These are phyloP conservation scores for Cyamopsis tetragonoloba DNA, from an alignment of 306 rosid genomes.

Conservation along the genomic window DNA sequence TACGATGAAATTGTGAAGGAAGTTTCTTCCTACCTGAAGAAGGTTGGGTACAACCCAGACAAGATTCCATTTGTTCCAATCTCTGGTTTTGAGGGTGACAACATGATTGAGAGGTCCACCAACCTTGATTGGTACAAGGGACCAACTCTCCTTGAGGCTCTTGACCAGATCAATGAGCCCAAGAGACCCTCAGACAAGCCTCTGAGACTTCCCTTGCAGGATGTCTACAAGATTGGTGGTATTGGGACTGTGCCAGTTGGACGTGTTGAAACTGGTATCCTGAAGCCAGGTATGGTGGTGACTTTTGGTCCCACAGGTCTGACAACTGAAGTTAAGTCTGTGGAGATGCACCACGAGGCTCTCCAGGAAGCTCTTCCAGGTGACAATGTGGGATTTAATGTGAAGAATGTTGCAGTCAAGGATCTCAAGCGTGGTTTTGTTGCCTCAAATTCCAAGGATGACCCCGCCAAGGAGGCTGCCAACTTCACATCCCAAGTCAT, in stretches of 20 bases:
- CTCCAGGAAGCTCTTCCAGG: conserved; percentile 19
- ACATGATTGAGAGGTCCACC: conserved; percentile 36
- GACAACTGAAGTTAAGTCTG: conserved; percentile 30
- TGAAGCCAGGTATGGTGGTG: conserved; percentile 28
- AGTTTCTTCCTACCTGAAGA: conserved; percentile 32
- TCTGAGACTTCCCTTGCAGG: conserved; percentile 32
- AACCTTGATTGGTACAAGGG: conserved; percentile 37
- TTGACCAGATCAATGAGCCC: conserved; percentile 32
- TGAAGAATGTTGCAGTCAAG: conserved; percentile 32
- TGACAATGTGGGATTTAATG: conserved; percentile 29
- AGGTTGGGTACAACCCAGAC: conserved; percentile 35
- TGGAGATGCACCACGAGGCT: conserved; percentile 34
- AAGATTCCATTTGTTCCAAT: conserved; percentile 31
- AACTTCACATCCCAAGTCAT: conserved; percentile 31
- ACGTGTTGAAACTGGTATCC: conserved; percentile 26
- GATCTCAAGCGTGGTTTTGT: conserved; percentile 30
- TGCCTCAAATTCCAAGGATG: conserved; percentile 33
- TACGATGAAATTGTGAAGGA: conserved; percentile 37
- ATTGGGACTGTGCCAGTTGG: conserved; percentile 32
- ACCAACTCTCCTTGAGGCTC: conserved; percentile 27
- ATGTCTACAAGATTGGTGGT: conserved; percentile 36
- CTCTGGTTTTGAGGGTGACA: conserved; percentile 31
- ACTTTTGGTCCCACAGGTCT: conserved; percentile 23
- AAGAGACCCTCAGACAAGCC: conserved; percentile 39
- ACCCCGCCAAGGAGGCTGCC: conserved; percentile 33